Base-by-base conservation (phyloP, 768 basidiomycete genomes). In the Phaeotremella fagi region DNA sequence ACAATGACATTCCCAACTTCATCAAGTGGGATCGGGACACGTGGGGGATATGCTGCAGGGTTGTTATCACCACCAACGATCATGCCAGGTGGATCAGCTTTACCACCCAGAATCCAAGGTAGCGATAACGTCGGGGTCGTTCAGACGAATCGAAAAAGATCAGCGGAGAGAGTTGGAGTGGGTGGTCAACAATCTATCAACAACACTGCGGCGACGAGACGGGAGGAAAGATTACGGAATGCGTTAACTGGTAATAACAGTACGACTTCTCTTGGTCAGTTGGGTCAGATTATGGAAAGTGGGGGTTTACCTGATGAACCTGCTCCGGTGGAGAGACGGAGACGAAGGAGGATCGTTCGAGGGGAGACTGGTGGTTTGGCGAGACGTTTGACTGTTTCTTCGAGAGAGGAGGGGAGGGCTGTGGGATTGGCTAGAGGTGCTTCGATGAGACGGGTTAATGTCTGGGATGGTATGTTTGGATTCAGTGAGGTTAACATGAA, bases 351-450 rank as follows among this genome's bases (percentile, higher is more conserved):
- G 36, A 57, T 67, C 12, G 60, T 65, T 7, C 45, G 66, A 27
- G 61, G 45, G 16, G 68, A 66, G 9, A 27, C 11, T 27, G 55
- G 22, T 14, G 55, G 28, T 3, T 15, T 53, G 41, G 14, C 35
- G 6, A 58, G 64, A 24, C 26, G 62, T 15, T 55, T 53, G 11
- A 65, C 61, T 5, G 69, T 68, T 0, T 52, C 57, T 36, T 59
- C 57, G 3, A 53, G 66, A 45, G 66, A 71, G 45, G 69, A 71
- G 42, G 69, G 69, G 4, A 36, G 57, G 48, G 66, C 66, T 1
- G 24, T 67, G 11, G 69, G 66, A 16, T 26, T 71, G 31, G 66
- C 66, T 18, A 65, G 69, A 48, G 66, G 69, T n/a, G 69, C 69
- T 1, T 68, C 66, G 57, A 71, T 71, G 69, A 52, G 69, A 25